These are phyloP conservation scores for Coemansia aciculifera DNA, from an alignment of 192 early-diverging fungal species.

Conservation along the genomic window DNA sequence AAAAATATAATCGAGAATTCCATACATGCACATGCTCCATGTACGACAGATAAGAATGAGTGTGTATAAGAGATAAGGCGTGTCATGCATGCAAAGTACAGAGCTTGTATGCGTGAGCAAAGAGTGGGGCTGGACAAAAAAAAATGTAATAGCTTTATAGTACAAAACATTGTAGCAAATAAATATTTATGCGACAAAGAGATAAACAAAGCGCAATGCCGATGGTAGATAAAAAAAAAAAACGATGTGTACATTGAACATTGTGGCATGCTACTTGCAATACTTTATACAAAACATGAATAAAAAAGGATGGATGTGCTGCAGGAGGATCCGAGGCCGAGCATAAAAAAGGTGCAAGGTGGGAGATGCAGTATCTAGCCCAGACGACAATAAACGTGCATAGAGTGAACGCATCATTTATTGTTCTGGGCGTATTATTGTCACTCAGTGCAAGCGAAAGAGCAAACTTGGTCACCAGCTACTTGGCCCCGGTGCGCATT, in stretches of 20 bases:
- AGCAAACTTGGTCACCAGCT: not conserved
- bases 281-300: not conserved
- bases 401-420: constrained; percentile 4
- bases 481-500: not conserved
- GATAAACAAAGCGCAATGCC: not conserved
- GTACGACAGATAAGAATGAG: not conserved
- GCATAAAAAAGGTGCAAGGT: not conserved
- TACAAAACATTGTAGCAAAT: not conserved
- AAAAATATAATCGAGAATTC: not conserved
- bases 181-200: not conserved
- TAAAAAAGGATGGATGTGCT: not conserved
- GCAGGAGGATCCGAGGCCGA: not conserved
- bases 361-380: not conserved
- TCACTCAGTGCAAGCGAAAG: not conserved
- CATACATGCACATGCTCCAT: not conserved
- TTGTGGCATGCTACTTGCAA: not conserved
- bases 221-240: not conserved
- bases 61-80: not conserved
- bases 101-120: not conserved
- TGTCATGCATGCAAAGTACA: not conserved
- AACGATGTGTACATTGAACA: not conserved
- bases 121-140: not conserved
- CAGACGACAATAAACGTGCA: constrained; percentile 1
- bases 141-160: not conserved
- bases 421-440: constrained; percentile 1